These are phyloP conservation scores for Panaeolus cyanescens DNA, from an alignment of 768 basidiomycete species.

Conservation along the genomic window DNA sequence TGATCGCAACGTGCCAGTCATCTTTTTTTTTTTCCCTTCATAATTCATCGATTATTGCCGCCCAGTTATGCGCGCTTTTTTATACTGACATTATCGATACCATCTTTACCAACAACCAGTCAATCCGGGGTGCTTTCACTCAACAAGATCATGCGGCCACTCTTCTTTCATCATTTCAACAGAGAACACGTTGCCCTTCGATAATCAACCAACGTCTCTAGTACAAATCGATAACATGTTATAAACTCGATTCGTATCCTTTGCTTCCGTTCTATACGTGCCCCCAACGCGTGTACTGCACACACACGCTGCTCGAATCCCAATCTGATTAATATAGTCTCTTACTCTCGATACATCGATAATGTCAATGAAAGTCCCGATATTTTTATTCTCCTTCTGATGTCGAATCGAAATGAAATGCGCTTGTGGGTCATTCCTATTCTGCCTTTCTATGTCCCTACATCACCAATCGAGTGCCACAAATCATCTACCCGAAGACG, in stretches of 20 bases:
- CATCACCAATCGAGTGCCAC: not conserved
- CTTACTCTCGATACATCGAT: not conserved
- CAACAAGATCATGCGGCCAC: not conserved
- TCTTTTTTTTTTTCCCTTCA: not conserved
- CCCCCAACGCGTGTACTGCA: not conserved
- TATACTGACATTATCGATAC: constrained; percentile 3
- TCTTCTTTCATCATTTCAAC: not conserved
- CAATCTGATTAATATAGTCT: too few relatives aligned
- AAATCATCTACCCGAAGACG: not conserved
- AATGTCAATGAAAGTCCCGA: not conserved
- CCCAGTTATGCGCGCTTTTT: not conserved
- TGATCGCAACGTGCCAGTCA: constrained; percentile 1
- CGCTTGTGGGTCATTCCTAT: not conserved
- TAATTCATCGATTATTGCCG: not conserved
- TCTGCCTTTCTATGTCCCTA: not conserved
- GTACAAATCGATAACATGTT: not conserved
- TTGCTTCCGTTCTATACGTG: not conserved
- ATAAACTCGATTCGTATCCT: not conserved
- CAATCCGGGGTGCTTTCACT: not conserved
- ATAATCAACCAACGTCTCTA: too few relatives aligned
- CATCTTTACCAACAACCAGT: not conserved
- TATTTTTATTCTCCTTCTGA: not conserved
- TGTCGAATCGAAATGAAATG: not conserved
- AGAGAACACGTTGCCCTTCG: not conserved
- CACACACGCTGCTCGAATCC: too few relatives aligned